Evolutionary conservation across 768 basidiomycete genomes (phyloP), one percentile per base, ranked within the genome.

Genomic region (Tylopilus plumbeoviolaceoides): DNA sequence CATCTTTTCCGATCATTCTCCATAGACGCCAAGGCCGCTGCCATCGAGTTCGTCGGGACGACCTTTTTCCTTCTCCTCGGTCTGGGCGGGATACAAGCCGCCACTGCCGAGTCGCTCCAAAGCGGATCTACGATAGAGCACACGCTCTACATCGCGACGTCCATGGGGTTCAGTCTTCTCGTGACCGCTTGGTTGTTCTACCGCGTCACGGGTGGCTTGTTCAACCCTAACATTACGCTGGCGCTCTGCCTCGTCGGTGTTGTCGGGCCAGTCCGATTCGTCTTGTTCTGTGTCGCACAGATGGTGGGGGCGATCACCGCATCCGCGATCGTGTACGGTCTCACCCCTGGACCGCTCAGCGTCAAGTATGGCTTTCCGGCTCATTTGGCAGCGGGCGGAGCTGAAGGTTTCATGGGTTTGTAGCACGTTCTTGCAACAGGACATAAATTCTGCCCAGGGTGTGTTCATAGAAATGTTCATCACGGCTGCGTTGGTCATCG

Each of bases 381-480:
- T 7, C 11, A 38, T n/a, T 40, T 17, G 15, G n/a, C 27, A n/a
- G 14, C 18, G 44, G 20, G 21, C 28, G 3, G 11, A 21, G 18
- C 50, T 41, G 51, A 57, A 50, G 55, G 53, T 48, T 43, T 42
- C 12, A 5, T 25, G n/a, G 5, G 7, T 47, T 47, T 54, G 12
- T 53, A 85, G 83, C 58, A 82, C 80, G 9, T 65, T 66, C 58
- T 71, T 82, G 31, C 70, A 72, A 9, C 61, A 67, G 18, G 77
- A 75, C 5, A 66, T 79, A 53, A 85, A 76, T 66, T 54, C 65
- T 4, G 74, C 80, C 1, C 82, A 87, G 64, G 83, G 74, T 11
- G 76, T 85, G 17, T 87, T 86, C 65, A 84, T 87, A 54, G 85
- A 87, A 64, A 82, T 85, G 78, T 86, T 87, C 66, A 77, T 81